Evolutionary conservation across 2,329 filamentous ascomycete species (phyloP).

Genomic region (Sporothrix pseudoabietina): DNA sequence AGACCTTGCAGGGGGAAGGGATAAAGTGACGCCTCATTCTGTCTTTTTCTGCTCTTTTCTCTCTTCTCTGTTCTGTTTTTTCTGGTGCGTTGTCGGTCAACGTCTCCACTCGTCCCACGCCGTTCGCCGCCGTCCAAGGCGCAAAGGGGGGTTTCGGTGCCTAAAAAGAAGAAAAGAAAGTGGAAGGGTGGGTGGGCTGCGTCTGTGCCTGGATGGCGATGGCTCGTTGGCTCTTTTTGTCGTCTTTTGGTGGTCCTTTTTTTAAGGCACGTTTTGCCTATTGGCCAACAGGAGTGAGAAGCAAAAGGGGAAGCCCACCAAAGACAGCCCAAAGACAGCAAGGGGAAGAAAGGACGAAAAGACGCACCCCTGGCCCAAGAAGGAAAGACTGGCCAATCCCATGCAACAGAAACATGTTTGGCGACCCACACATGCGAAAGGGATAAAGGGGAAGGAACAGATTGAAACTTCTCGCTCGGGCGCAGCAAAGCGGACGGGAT

Average conservation of each 20-base stretch:
- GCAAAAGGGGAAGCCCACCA: not conserved
- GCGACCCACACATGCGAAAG: slow-evolving; percentile 2
- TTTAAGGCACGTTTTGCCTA: not conserved
- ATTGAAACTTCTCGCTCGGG: slow-evolving; percentile 25
- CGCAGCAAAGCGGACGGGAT: slow-evolving; percentile 22
- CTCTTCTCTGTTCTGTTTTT: not conserved
- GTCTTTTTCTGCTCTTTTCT: not conserved
- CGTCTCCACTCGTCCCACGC: slow-evolving; percentile 23
- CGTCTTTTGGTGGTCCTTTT: not conserved
- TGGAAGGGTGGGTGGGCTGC: slow-evolving; percentile 2
- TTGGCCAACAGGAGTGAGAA: slow-evolving; percentile 19
- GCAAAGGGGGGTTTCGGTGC: slow-evolving; percentile 13
- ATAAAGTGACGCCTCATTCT: slow-evolving; percentile 20
- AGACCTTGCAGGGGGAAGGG: slow-evolving; percentile 1
- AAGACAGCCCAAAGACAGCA: not conserved
- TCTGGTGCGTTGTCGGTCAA: slow-evolving; percentile 23
- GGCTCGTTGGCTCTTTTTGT: too few relatives aligned
- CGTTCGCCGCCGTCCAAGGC: slow-evolving; percentile 1
- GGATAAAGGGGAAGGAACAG: slow-evolving; percentile 14
- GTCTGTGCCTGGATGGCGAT: slow-evolving; percentile 11
- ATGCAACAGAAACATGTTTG: not conserved
- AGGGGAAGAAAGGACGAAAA: slow-evolving; percentile 11
- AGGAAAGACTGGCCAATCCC: slow-evolving; percentile 13
- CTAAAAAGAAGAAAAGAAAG: slow-evolving; percentile 17
- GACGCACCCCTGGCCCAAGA: slow-evolving; percentile 24